A percentile compares a stretch with the other conserved stretches of the same genome.
Conservation (phyloP, 768 basidiomycete species). For the Lactifluus subvellereus region DNA sequence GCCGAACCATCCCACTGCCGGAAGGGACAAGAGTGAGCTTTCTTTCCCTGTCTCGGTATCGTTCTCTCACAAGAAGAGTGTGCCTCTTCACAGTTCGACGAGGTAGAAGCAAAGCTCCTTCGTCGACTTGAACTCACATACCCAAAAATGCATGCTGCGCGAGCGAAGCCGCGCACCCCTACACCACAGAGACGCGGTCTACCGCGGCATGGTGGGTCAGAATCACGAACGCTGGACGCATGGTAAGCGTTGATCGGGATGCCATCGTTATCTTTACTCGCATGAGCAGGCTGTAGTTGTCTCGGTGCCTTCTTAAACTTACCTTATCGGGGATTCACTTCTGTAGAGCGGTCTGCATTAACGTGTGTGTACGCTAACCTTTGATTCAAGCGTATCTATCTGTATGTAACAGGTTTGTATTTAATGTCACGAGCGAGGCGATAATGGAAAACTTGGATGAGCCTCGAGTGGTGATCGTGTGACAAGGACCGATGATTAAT, state of each 20-base stretch:
- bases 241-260: constrained; percentile 10
- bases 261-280: neutral
- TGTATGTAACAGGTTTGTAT: constrained; percentile 19
- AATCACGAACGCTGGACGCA: constrained; percentile 12
- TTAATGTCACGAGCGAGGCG: constrained; percentile 11
- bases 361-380: constrained; percentile 17
- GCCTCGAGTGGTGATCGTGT: constrained; percentile 6
- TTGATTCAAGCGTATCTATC: constrained; percentile 20
- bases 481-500: constrained; percentile 1
- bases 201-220: constrained; percentile 13
- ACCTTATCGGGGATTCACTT: constrained; percentile 11
- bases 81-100: constrained; percentile 51
- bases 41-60: neutral
- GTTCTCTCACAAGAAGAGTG: neutral
- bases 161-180: constrained; percentile 18
- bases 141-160: constrained; percentile 35
- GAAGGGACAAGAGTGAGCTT: constrained; percentile 61
- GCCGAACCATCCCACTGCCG: constrained; percentile 64
- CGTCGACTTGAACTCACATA: constrained; percentile 58
- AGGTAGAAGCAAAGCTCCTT: constrained; percentile 62
- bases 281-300: constrained; percentile 3
- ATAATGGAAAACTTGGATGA: constrained; percentile 10
- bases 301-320: neutral
- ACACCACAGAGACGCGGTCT: constrained; percentile 18
- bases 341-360: constrained; percentile 4